Evolutionary conservation across 2,329 filamentous ascomycete species (phyloP).

Genomic region (Fusarium verrucosum): DNA sequence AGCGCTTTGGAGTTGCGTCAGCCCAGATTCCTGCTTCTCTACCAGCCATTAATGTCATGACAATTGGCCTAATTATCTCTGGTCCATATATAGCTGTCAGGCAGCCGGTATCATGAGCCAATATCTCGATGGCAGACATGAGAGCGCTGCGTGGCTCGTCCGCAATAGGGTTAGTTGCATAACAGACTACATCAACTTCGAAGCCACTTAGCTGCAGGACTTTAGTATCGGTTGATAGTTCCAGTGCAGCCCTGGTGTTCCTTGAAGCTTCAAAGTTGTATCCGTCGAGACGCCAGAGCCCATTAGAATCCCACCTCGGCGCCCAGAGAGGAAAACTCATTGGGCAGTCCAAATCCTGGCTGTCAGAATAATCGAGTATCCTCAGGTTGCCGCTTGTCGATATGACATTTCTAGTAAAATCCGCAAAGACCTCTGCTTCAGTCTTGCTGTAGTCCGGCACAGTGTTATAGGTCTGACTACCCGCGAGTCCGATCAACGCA

Average conservation of each 20-base stretch:
- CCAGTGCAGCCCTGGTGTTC: fast-evolving
- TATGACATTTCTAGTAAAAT: background rate
- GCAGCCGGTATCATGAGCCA: fast-evolving
- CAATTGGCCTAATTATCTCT: background rate
- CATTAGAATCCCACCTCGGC: background rate
- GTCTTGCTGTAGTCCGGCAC: background rate
- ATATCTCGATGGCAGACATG: background rate
- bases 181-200: background rate
- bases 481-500: background rate
- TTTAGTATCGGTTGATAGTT: fast-evolving
- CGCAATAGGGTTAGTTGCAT: fast-evolving
- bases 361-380: background rate
- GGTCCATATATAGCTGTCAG: background rate
- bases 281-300: fast-evolving
- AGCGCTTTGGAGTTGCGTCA: background rate
- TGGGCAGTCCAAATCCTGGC: background rate
- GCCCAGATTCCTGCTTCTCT: background rate
- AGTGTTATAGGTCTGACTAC: fast-evolving
- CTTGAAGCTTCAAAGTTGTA: background rate
- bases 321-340: background rate
- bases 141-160: background rate
- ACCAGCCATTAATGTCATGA: background rate
- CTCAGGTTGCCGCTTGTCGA: fast-evolving
- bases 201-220: background rate
- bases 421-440: background rate